These are phyloP conservation scores for Metschnikowia picachoensis DNA, from an alignment of 805 yeast species.

Conservation along the genomic window DNA sequence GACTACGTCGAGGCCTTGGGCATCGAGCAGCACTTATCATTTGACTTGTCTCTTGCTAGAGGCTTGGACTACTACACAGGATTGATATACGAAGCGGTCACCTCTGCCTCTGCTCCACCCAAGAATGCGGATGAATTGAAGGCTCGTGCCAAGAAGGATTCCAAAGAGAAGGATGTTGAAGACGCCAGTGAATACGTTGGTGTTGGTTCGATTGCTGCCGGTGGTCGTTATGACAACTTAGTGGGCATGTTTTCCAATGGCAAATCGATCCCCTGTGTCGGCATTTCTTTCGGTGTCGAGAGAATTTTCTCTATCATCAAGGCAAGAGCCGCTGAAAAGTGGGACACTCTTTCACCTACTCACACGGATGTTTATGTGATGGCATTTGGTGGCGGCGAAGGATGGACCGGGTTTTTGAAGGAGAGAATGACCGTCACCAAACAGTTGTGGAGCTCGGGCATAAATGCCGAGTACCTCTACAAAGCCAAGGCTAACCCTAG, in stretches of 20 bases:
- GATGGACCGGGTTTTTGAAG: slow-evolving; percentile 86
- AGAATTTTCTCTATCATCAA: slow-evolving; percentile 87
- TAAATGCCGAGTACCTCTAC: slow-evolving; percentile 87
- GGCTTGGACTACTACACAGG: slow-evolving; percentile 98
- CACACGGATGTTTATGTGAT: slow-evolving; percentile 91
- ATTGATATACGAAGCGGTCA: slow-evolving; percentile 92
- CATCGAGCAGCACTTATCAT: slow-evolving; percentile 63
- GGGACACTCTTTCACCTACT: slow-evolving; percentile 68
- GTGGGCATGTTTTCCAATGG: slow-evolving; percentile 96
- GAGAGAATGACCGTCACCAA: slow-evolving; percentile 90
- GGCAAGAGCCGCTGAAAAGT: slow-evolving; percentile 58
- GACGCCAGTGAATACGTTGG: slow-evolving; percentile 97
- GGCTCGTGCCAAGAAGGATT: slow-evolving; percentile 40
- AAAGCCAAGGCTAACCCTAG: slow-evolving; percentile 92
- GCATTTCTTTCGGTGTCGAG: slow-evolving; percentile 95
- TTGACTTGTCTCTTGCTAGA: slow-evolving; percentile 93
- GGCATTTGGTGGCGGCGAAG: slow-evolving; percentile 99
- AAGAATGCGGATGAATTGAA: slow-evolving; percentile 66
- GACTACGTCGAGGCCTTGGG: slow-evolving; percentile 80
- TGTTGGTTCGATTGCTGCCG: slow-evolving; percentile 97
- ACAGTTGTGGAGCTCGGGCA: slow-evolving; percentile 80
- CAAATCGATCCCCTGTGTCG: slow-evolving; percentile 94
- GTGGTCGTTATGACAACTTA: slow-evolving; percentile 95
- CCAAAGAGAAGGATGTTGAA: slow-evolving; percentile 53
- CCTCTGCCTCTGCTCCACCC: slow-evolving; percentile 96